A percentile compares a stretch with the other conserved stretches of the same genome.
These are phyloP conservation scores for Collariella sp. DNA, from an alignment of 495 filamentous ascomycete species.

Conservation along the genomic window DNA sequence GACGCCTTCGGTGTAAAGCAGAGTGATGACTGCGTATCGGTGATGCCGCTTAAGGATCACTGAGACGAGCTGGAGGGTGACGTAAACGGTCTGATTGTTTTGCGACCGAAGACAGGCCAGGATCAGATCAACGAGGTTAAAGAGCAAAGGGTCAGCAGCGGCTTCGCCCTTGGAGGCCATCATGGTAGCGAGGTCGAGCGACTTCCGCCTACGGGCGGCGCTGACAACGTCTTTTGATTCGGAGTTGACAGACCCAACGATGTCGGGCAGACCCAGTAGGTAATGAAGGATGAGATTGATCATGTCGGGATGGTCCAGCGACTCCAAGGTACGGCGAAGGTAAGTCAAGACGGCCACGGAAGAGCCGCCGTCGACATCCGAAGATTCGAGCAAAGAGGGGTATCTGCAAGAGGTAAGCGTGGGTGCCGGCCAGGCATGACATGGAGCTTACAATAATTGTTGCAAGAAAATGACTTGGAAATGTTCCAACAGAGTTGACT, in stretches of 20 bases:
- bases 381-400: slow-evolving; percentile 90
- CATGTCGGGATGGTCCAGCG: slow-evolving; percentile 83
- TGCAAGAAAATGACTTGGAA: slow-evolving; percentile 96
- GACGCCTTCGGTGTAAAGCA: slow-evolving; percentile 57
- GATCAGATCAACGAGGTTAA: slow-evolving; percentile 89
- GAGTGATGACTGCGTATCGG: slow-evolving; percentile 67
- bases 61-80: slow-evolving; percentile 76
- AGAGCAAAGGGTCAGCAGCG: slow-evolving; percentile 73
- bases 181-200: slow-evolving; percentile 74
- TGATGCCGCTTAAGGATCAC: slow-evolving; percentile 82
- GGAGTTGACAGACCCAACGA: slow-evolving; percentile 23
- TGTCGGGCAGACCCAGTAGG: slow-evolving; percentile 66
- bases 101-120: slow-evolving; percentile 73
- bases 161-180: slow-evolving; percentile 58
- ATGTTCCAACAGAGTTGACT: slow-evolving; percentile 86
- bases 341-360: slow-evolving; percentile 95
- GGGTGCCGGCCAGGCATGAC: not conserved
- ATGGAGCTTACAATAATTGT: slow-evolving; percentile 69
- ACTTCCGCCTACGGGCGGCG: slow-evolving; percentile 72
- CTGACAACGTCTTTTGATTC: slow-evolving; percentile 34
- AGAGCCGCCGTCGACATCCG: slow-evolving; percentile 91
- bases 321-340: slow-evolving; percentile 79
- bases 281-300: slow-evolving; percentile 91
- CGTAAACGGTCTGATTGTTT: slow-evolving; percentile 79
- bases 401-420: slow-evolving; percentile 50